Conservation (phyloP, 257 asterid species). For the Asclepias syriaca region DNA sequence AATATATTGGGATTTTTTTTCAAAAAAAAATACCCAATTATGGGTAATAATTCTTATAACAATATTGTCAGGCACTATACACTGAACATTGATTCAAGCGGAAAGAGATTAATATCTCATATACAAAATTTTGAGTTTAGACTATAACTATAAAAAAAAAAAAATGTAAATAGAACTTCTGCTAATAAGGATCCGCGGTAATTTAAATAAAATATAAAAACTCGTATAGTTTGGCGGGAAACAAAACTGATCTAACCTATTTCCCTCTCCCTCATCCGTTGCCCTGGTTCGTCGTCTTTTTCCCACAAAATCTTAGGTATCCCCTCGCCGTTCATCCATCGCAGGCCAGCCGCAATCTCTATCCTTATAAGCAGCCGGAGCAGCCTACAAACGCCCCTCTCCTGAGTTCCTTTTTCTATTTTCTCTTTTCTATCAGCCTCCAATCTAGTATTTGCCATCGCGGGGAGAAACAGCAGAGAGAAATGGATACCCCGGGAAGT, state of each 20-base stretch:
- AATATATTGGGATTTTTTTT: too few species aligned
- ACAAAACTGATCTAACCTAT: neutral
- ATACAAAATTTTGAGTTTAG: too few species aligned
- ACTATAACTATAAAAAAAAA: too few species aligned
- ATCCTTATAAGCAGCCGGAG: neutral
- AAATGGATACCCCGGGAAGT: slow-evolving; percentile 48
- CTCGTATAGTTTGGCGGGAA: slow-evolving; percentile 8
- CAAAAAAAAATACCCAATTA: too few species aligned
- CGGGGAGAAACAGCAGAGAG: slow-evolving; percentile 10
- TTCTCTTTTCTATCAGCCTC: neutral
- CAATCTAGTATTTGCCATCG: neutral
- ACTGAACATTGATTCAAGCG: too few species aligned
- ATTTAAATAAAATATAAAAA: too few species aligned
- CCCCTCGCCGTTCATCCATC: neutral
- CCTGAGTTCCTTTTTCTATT: neutral
- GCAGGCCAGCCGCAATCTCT: neutral
- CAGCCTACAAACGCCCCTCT: neutral
- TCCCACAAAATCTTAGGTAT: neutral
- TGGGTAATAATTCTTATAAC: too few species aligned
- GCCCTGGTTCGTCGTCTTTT: neutral
- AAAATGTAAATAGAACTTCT: too few species aligned
- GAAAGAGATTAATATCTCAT: too few species aligned
- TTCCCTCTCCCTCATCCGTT: neutral
- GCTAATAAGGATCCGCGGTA: too few species aligned
- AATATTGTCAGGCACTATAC: too few species aligned